A percentile compares a stretch with the other conserved stretches of the same genome.
These are phyloP conservation scores for Mycena sanguinolenta DNA, from an alignment of 768 basidiomycete species.

Conservation along the genomic window DNA sequence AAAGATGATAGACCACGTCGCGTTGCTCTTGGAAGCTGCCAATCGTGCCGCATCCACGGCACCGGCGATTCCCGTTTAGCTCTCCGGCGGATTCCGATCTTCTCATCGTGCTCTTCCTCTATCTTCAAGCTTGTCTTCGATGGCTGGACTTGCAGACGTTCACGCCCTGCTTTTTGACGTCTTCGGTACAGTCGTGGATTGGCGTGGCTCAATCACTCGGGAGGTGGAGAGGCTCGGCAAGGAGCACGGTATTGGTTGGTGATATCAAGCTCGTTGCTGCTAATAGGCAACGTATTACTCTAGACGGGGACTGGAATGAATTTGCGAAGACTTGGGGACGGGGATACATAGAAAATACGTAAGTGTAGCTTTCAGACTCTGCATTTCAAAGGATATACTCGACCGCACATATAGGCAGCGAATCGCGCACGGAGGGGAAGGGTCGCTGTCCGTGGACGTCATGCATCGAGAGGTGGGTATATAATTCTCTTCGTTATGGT, in stretches of 20 bases:
- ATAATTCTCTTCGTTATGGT: not conserved
- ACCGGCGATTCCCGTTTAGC: too few species aligned
- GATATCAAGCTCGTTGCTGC: not conserved
- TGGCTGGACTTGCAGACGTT: constrained; percentile 40
- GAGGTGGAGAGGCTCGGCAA: constrained; percentile 48
- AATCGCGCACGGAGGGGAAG: constrained; percentile 60
- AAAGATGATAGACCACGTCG: too few species aligned
- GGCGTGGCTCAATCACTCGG: constrained; percentile 48
- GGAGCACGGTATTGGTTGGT: constrained; percentile 46
- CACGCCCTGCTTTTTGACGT: constrained; percentile 64
- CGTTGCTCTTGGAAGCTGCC: too few species aligned
- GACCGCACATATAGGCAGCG: constrained; percentile 46
- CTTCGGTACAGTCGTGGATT: constrained; percentile 67
- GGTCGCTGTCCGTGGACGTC: constrained; percentile 64
- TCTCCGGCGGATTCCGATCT: too few species aligned
- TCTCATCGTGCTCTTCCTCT: not conserved
- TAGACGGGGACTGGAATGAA: constrained; percentile 55
- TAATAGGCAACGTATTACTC: not conserved
- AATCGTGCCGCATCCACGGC: too few species aligned
- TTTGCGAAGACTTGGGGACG: constrained; percentile 72
- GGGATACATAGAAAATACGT: constrained; percentile 65
- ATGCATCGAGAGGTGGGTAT: constrained; percentile 67
- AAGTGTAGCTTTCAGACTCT: not conserved
- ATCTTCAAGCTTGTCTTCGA: not conserved
- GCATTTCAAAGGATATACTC: too few species aligned